Conservation (phyloP, 805 yeast species). For the Candida ascalaphidarum region DNA sequence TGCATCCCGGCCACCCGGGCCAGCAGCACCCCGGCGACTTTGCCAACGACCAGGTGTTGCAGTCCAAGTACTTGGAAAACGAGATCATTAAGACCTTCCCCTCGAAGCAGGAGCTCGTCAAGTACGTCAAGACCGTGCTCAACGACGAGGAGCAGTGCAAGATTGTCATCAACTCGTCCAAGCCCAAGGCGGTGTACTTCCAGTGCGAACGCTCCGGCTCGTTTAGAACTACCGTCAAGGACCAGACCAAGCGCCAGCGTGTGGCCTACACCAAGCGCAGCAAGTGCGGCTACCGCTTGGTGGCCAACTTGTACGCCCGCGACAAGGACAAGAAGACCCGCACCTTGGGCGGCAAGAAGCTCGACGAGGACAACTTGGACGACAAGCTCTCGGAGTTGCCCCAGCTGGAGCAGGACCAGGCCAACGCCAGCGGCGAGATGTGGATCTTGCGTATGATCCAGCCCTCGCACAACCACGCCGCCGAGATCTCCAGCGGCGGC, state of each 20-base stretch:
- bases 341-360: conserved; percentile 12
- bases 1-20: neutral
- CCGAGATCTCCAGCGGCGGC: conserved; percentile 26
- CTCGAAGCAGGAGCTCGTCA: conserved; percentile 11
- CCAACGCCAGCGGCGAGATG: conserved; percentile 18
- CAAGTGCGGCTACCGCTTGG: conserved; percentile 38
- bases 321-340: conserved; percentile 31
- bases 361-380: conserved; percentile 16
- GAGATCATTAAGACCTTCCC: conserved; percentile 14
- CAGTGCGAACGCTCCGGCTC: conserved; percentile 39
- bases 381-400: conserved; percentile 17
- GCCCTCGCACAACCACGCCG: conserved; percentile 37
- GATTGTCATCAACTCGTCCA: conserved; percentile 38
- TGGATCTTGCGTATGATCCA: conserved; percentile 41
- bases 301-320: conserved; percentile 19
- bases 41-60: conserved; percentile 11
- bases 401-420: conserved; percentile 5
- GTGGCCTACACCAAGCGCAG: conserved; percentile 39
- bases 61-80: conserved; percentile 12
- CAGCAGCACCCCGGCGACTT: conserved; percentile 4
- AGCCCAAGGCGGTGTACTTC: conserved; percentile 40
- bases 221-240: conserved; percentile 39
- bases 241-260: conserved; percentile 35
- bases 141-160: conserved; percentile 29
- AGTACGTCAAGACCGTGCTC: conserved; percentile 28